These are phyloP conservation scores for Amanita rimosa DNA, from an alignment of 768 basidiomycete genomes.

Conservation along the genomic window DNA sequence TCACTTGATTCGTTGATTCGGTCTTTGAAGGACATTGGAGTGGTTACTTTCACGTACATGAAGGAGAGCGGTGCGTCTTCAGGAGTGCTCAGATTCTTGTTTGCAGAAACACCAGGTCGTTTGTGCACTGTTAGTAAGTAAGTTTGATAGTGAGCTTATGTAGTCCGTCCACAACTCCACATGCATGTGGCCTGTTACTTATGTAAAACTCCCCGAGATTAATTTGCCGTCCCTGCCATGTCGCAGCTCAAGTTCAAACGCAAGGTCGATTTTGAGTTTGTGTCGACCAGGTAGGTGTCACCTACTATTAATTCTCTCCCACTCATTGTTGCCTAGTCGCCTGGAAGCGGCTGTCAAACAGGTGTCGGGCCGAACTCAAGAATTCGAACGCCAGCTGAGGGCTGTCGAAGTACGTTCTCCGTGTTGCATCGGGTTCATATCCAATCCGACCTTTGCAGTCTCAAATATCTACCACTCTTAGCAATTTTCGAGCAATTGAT, in stretches of 20 bases:
- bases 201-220: not conserved
- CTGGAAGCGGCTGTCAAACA: slow-evolving; percentile 36
- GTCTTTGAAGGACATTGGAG: too few relatives aligned
- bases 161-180: too few relatives aligned
- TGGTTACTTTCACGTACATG: too few relatives aligned
- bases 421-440: not conserved
- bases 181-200: too few relatives aligned
- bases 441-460: slow-evolving; percentile 25
- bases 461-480: slow-evolving; percentile 56
- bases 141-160: too few relatives aligned
- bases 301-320: not conserved
- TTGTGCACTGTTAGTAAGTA: too few relatives aligned
- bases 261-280: slow-evolving; percentile 10
- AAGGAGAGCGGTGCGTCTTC: too few relatives aligned
- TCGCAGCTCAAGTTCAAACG: slow-evolving; percentile 8
- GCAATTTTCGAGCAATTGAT: slow-evolving; percentile 68
- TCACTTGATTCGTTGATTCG: too few relatives aligned
- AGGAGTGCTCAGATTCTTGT: too few relatives aligned
- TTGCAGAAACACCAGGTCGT: too few relatives aligned
- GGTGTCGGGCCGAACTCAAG: slow-evolving; percentile 32
- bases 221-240: slow-evolving; percentile 7
- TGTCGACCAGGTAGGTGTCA: slow-evolving; percentile 9
- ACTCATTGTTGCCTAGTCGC: slow-evolving; percentile 18
- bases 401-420: slow-evolving; percentile 38
- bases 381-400: slow-evolving; percentile 48